Evolutionary conservation across 2,329 filamentous ascomycete species (phyloP).

Genomic region (Diaporthe aspalathi): DNA sequence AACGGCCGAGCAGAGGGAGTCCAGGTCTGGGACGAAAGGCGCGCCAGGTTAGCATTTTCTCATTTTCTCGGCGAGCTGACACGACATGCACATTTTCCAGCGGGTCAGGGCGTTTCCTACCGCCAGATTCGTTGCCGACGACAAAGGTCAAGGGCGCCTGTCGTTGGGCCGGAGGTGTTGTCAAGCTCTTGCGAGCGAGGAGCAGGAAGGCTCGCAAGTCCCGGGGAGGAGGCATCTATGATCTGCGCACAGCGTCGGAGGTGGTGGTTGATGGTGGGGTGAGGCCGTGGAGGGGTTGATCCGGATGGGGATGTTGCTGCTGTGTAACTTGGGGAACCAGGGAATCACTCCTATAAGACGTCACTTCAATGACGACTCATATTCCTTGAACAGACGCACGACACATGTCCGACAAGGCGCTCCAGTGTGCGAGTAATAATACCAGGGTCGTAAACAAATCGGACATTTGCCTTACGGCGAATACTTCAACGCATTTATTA

Average conservation of each 20-base stretch:
- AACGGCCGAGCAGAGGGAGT: conserved; percentile 81
- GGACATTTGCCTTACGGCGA: no score
- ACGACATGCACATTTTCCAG: background rate
- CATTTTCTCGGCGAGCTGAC: background rate
- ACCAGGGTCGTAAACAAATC: no score
- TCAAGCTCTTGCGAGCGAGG: conserved; percentile 60
- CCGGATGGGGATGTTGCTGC: background rate
- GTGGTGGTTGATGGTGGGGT: conserved; percentile 8
- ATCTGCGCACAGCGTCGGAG: background rate
- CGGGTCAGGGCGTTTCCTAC: conserved; percentile 48
- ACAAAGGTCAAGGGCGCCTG: conserved; percentile 68
- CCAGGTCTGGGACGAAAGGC: conserved; percentile 69
- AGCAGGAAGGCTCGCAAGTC: conserved; percentile 62
- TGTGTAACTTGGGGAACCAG: background rate
- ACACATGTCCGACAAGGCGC: background rate
- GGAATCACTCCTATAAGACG: background rate
- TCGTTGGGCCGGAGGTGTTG: conserved; percentile 57
- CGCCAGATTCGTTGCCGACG: conserved; percentile 75
- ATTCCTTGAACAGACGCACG: no score
- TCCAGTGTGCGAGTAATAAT: background rate
- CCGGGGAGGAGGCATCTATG: conserved; percentile 43
- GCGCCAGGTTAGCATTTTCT: background rate
- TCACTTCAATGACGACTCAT: background rate
- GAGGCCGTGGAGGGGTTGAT: conserved; percentile 22
- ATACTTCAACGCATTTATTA: background rate